Evolutionary conservation across 106 monocot genomes (phyloP).

Genomic region (Dactylorhiza incarnata): DNA sequence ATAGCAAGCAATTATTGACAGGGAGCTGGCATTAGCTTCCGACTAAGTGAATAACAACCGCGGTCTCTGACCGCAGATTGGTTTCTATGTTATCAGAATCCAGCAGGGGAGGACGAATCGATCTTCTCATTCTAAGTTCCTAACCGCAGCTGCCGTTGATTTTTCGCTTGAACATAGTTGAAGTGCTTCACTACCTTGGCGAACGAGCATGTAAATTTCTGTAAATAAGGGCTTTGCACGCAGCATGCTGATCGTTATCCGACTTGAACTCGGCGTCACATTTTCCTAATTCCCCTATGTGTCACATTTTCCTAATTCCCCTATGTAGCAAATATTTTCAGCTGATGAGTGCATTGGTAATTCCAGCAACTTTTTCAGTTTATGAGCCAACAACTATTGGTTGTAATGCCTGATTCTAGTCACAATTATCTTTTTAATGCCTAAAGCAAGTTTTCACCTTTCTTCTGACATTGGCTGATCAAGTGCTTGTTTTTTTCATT

Average conservation of each 20-base stretch:
- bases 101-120: neutral
- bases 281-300: neutral
- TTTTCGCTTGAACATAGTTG: neutral
- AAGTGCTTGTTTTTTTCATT: neutral
- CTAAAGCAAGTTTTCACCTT: no score
- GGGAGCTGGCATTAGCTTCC: neutral
- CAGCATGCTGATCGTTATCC: neutral
- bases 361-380: no score
- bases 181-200: conserved; percentile 1
- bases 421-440: neutral
- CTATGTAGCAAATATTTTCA: neutral
- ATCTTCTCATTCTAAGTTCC: neutral
- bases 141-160: neutral
- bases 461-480: neutral
- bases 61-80: neutral
- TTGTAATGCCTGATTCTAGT: no score
- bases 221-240: neutral
- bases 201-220: conserved; percentile 1
- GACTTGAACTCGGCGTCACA: neutral
- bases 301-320: neutral
- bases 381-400: no score
- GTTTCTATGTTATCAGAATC: neutral
- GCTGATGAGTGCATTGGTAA: no score
- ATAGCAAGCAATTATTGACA: neutral
- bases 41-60: neutral